Conservation (phyloP, 2,329 filamentous ascomycete species). For the Xylaria sp. region DNA sequence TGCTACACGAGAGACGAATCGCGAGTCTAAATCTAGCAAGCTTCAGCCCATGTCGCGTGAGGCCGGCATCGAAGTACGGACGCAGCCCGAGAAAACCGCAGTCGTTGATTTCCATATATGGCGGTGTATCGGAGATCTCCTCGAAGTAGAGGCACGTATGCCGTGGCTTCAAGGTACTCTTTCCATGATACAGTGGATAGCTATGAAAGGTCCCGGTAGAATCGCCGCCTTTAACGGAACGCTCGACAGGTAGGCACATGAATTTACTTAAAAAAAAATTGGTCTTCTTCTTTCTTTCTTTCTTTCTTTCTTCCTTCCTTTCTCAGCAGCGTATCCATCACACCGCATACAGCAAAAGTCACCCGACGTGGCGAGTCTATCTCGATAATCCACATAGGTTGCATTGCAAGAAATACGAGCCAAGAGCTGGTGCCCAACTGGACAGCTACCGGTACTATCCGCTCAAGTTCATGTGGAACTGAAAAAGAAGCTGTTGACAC, state of each 20-base stretch:
- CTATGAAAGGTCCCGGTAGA: constrained; percentile 78
- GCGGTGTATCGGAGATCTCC: constrained; percentile 76
- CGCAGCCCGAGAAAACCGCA: constrained; percentile 62
- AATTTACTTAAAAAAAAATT: constrained; percentile 50
- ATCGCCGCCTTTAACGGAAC: constrained; percentile 79
- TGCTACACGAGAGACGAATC: constrained; percentile 44
- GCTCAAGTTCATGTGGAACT: constrained; percentile 15
- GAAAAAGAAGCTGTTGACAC: constrained; percentile 13
- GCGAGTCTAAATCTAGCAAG: constrained; percentile 42
- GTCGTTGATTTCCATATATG: constrained; percentile 82
- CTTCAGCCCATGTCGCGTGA: constrained; percentile 38
- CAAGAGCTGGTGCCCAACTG: constrained; percentile 16
- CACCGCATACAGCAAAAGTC: constrained; percentile 60
- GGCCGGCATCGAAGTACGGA: constrained; percentile 24
- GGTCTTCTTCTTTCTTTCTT: constrained; percentile 13
- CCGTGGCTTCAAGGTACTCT: constrained; percentile 86
- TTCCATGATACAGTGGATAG: constrained; percentile 79
- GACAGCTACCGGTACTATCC: constrained; percentile 26
- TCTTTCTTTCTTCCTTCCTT: neutral
- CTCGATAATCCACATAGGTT: constrained; percentile 51
- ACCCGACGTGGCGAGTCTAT: constrained; percentile 57
- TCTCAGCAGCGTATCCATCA: constrained; percentile 45
- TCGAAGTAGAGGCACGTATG: constrained; percentile 83
- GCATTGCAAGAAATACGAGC: constrained; percentile 52
- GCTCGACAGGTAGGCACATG: constrained; percentile 85